Conservation (phyloP, 805 yeast species). For the Peterozyma toletana region DNA sequence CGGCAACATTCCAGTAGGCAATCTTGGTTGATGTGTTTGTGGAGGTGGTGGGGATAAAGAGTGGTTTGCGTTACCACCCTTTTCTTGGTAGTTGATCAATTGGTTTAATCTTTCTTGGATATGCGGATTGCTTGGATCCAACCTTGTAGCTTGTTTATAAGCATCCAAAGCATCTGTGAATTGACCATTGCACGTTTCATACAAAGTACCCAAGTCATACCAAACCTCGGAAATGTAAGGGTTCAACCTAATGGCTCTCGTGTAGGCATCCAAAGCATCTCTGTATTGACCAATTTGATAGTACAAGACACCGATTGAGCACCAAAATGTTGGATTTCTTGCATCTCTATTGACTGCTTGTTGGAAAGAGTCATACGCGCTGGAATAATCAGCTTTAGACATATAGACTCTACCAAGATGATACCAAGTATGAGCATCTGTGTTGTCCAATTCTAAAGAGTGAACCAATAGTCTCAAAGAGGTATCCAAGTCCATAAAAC, state of each 20-base stretch:
- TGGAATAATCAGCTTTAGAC: conserved; percentile 91
- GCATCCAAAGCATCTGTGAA: conserved; percentile 94
- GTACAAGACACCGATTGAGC: conserved; percentile 90
- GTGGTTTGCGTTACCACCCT: conserved; percentile 49
- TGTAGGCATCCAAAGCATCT: conserved; percentile 96
- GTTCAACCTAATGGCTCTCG: conserved; percentile 90
- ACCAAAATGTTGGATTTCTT: conserved; percentile 97
- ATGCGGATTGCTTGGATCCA: conserved; percentile 92
- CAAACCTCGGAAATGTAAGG: conserved; percentile 97
- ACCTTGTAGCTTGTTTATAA: conserved; percentile 89
- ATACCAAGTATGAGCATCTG: conserved; percentile 97
- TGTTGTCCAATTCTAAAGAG: conserved; percentile 80
- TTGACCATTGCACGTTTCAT: conserved; percentile 96
- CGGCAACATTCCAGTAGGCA: conserved; percentile 61
- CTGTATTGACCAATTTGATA: conserved; percentile 94
- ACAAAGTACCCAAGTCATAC: conserved; percentile 96
- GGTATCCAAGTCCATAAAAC: conserved; percentile 73
- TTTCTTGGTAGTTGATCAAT: conserved; percentile 63
- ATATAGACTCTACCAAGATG: conserved; percentile 94
- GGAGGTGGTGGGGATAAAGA: conserved; percentile 48
- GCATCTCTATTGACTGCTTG: conserved; percentile 97
- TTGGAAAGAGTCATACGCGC: conserved; percentile 97
- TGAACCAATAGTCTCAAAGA: conserved; percentile 80
- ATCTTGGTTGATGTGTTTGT: conserved; percentile 63
- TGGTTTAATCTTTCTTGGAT: conserved; percentile 90